Conservation (phyloP, 2,329 filamentous ascomycete species). For the Scedosporium boydii region DNA sequence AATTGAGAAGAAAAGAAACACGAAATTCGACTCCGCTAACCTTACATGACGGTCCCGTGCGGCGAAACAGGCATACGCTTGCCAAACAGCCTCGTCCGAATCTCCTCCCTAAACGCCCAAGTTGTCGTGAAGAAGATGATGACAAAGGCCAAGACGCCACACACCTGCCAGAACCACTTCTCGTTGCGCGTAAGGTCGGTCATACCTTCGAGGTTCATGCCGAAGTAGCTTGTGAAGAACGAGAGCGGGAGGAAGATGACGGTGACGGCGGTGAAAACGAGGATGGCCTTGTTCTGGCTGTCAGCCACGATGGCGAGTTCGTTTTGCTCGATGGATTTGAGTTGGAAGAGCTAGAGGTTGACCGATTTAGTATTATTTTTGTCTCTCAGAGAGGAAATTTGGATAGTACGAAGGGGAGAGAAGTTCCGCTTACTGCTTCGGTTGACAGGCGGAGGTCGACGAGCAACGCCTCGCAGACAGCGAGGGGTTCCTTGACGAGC, state of each 20-base stretch:
- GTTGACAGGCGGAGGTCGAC: slow-evolving; percentile 19
- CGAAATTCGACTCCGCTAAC: no score
- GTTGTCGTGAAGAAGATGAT: neutral
- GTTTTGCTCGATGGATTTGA: slow-evolving; percentile 3
- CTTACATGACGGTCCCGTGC: no score
- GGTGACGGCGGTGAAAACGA: slow-evolving; percentile 56
- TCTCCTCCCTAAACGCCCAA: neutral
- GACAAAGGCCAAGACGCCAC: neutral
- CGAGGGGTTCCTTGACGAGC: neutral
- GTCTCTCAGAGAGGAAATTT: no score
- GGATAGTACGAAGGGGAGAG: neutral
- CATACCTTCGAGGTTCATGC: slow-evolving; percentile 56
- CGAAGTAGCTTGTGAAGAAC: slow-evolving; percentile 58
- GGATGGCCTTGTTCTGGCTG: slow-evolving; percentile 43
- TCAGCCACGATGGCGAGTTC: slow-evolving; percentile 29
- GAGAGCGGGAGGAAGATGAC: slow-evolving; percentile 56
- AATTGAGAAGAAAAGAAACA: no score
- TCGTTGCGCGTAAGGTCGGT: slow-evolving; percentile 29
- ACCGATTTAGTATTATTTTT: no score
- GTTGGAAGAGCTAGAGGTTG: neutral
- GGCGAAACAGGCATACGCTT: neutral
- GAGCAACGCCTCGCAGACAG: neutral
- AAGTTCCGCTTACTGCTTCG: neutral
- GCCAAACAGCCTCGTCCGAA: neutral
- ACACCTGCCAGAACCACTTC: neutral